Evolutionary conservation across 1,284 basidiomycete species (phyloP), one percentile per base, ranked within the genome.

Genomic region (Pascua sp.): DNA sequence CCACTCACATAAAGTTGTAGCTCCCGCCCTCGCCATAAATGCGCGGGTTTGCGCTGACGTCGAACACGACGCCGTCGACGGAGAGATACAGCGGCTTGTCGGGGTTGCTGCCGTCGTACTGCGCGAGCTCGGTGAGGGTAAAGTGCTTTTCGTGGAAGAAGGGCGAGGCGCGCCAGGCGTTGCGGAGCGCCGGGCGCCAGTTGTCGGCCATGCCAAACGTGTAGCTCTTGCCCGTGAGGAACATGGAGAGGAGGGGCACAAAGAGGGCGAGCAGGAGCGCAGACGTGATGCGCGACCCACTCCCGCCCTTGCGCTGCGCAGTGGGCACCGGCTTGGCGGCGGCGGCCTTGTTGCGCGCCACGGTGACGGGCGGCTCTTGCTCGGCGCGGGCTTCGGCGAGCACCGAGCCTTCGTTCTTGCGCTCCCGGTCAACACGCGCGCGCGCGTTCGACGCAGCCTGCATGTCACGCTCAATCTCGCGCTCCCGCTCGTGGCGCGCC

Each of bases 11-110:
- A 56, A 59, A 57, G 53, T 78, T 69, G 69, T 81, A 82, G 40
- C 72, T 69, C 37, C 60, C 68, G 9, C 77, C 77, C 36, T 68
- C 67, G 1, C 76, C 77, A 61, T 79, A 79, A 73, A 79, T 77
- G 53, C 77, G 71, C 45, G 63, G 63, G 61, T 77, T 77, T 46
- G 64, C 57, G 9, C 67, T 62, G 10, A 79, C 77, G 49, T 79
- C 77, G 55, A 74, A 79, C 8, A 79, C 72, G 54, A 90, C 86
- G 16, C 91, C 90, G 70, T 92, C 88, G 69, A 98, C 89, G 61
- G 90, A 91, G 54, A 97, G 78, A 78, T 93, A 97, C 51, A 95
- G 79, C 16, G 92, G 91, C 67, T 81, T 84, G 41, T 79, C 80
- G n/a, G 81, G 76, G 57, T 85, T 81, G 36, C 76, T 77, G 42